Conservation (phyloP, 345 rosid species). For the Hibiscus mutabilis region DNA sequence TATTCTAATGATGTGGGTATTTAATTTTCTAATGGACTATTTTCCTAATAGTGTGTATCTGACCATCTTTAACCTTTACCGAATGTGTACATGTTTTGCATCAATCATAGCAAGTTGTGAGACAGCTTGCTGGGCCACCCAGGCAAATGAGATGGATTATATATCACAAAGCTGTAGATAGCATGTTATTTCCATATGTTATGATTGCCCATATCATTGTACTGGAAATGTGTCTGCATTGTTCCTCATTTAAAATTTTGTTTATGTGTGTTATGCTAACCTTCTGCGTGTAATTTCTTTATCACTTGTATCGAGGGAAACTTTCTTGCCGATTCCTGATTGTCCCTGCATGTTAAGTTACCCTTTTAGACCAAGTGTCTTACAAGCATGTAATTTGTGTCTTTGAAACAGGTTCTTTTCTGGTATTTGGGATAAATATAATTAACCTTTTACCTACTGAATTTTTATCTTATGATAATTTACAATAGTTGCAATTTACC, state of each 20-base stretch:
- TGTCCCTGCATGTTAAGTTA: not conserved
- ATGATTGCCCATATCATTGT: not conserved
- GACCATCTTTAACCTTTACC: not conserved
- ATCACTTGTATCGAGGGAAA: not conserved
- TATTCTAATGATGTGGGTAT: not conserved
- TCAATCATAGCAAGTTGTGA: not conserved
- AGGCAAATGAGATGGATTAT: conserved; percentile 47
- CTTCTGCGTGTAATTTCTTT: not conserved
- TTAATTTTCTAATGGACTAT: not conserved
- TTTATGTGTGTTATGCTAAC: not conserved
- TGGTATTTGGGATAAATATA: not conserved
- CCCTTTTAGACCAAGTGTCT: not conserved
- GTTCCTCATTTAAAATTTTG: not conserved
- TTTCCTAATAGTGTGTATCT: not conserved
- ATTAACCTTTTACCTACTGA: not conserved
- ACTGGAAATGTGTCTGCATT: not conserved
- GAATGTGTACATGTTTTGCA: not conserved
- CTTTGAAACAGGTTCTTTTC: not conserved
- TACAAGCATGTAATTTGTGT: not conserved
- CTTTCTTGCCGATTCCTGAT: not conserved
- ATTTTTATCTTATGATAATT: not conserved
- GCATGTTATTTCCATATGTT: conserved; percentile 29
- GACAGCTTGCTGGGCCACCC: conserved; percentile 47
- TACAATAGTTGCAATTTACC: not conserved
- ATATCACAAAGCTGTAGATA: conserved; percentile 15